These are phyloP conservation scores for Linnemannia zychae DNA, from an alignment of 192 early-diverging fungal genomes.

Conservation along the genomic window DNA sequence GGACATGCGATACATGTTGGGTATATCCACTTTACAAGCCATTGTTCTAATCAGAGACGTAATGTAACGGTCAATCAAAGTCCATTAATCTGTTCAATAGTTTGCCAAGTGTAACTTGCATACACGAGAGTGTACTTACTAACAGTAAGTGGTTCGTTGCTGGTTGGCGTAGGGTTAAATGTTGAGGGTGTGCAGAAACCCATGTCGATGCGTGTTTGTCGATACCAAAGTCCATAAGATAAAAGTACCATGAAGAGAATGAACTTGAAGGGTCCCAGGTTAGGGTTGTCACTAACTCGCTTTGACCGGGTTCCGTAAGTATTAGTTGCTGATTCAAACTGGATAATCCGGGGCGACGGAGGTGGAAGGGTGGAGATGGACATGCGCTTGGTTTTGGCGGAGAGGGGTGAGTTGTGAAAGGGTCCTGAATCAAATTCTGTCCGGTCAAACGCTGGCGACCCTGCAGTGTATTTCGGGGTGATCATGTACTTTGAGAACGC, in stretches of 20 bases:
- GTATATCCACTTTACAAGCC: constrained; percentile 22
- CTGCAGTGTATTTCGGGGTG: constrained; percentile 16
- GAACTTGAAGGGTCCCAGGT: neutral
- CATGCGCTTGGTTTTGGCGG: constrained; percentile 23
- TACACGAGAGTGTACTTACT: no score
- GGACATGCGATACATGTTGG: constrained; percentile 60
- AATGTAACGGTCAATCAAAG: neutral
- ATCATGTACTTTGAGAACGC: constrained; percentile 14
- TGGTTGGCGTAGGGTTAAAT: neutral
- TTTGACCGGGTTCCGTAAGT: neutral
- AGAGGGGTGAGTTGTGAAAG: constrained; percentile 17
- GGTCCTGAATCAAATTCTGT: neutral
- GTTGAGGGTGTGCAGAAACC: constrained; percentile 32
- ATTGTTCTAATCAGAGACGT: constrained; percentile 6
- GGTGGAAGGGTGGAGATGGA: neutral
- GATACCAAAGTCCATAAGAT: constrained; percentile 40
- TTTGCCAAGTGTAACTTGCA: no score
- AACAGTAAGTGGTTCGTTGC: neutral
- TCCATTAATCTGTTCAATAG: no score
- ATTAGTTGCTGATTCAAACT: neutral
- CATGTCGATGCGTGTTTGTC: constrained; percentile 36
- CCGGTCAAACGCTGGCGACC: neutral
- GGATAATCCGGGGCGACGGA: neutral
- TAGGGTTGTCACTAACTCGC: neutral
- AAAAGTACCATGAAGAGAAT: constrained; percentile 14